Base-by-base conservation (phyloP, 441 rosid species). In the Populus trichocarpa region DNA sequence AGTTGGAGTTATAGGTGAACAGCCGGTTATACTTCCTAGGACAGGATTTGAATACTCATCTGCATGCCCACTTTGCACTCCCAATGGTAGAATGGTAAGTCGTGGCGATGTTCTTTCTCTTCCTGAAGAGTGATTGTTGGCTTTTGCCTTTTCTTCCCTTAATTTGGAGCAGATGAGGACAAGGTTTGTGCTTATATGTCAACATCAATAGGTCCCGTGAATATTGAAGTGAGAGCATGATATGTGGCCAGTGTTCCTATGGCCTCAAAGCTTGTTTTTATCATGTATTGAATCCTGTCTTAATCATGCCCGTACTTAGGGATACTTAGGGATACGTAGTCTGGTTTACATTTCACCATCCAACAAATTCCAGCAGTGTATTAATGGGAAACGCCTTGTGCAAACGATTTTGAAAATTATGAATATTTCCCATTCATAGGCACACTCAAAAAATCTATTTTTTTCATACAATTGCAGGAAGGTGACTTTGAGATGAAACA, bases 401-500 rank as follows among this genome's bases (percentile, higher is more conserved):
- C 25, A 18, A n/a, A 71, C 1, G 38, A 13, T 16, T 65, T 72
- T 64, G 33, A 38, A 35, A 23, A 25, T 40, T 70, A 30, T 42
- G 71, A 57, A 46, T 22, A 3, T 71, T 71, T 33, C 65, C 18
- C 22, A 4, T 23, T 42, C 38, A 46, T 14, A 38, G 12, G 38
- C 71, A 70, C 70, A 67, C 42, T 18, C 11, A n/a, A 8, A 61
- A 33, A 26, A 9, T 20, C 5, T 20, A 67, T 73, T 20, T 57
- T 53, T 71, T 67, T 50, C 65, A 13, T 69, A 59, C 61, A 50
- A 63, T 57, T 79, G 83, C 89, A 90, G 97, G 94, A 92, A 86
- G 93, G 96, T 4, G 94, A 92, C 69, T 90, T 90, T 53, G 94
- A 92, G 87, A 90, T 92, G 96, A 92, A 90, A 77, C 92, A 90